Conservation (phyloP, 2,329 filamentous ascomycete species). For the Capronia americana region DNA sequence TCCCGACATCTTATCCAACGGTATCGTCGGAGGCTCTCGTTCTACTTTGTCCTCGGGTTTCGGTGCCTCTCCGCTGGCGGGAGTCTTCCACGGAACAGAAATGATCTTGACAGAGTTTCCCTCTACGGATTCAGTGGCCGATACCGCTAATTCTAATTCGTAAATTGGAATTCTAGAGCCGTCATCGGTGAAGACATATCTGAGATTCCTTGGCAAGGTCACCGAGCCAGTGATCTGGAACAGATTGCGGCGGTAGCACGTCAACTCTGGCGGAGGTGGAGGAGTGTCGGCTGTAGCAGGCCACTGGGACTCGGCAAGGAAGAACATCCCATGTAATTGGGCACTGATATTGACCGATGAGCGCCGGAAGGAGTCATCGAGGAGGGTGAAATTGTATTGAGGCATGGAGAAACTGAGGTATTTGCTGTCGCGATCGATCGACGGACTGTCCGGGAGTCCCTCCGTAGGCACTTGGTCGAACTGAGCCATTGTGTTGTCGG, state of each 20-base stretch:
- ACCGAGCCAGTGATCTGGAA: constrained; percentile 95
- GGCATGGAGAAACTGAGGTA: constrained; percentile 76
- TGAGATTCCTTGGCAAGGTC: constrained; percentile 76
- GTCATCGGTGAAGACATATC: constrained; percentile 82
- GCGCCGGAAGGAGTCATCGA: constrained; percentile 64
- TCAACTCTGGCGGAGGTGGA: constrained; percentile 73
- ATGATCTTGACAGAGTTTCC: constrained; percentile 91
- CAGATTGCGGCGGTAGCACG: constrained; percentile 92
- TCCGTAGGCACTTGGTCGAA: constrained; percentile 55
- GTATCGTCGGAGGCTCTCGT: constrained; percentile 84
- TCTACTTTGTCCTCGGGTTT: constrained; percentile 68
- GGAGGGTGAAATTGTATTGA: constrained; percentile 64
- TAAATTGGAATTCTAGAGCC: constrained; percentile 83
- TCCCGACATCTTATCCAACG: constrained; percentile 70
- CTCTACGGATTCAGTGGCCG: constrained; percentile 93
- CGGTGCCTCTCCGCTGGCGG: constrained; percentile 69
- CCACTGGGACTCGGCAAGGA: constrained; percentile 69
- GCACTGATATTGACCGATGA: constrained; percentile 65
- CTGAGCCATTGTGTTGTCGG: constrained; percentile 53
- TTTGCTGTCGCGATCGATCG: constrained; percentile 70
- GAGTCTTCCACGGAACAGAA: constrained; percentile 97
- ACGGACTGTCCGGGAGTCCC: constrained; percentile 58
- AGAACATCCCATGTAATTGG: constrained; percentile 73
- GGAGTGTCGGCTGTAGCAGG: constrained; percentile 62
- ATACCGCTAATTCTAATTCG: constrained; percentile 84